phyloP scores from a whole-genome alignment of 257 asterid species.

The Nyctanthes arbortristis region DNA sequence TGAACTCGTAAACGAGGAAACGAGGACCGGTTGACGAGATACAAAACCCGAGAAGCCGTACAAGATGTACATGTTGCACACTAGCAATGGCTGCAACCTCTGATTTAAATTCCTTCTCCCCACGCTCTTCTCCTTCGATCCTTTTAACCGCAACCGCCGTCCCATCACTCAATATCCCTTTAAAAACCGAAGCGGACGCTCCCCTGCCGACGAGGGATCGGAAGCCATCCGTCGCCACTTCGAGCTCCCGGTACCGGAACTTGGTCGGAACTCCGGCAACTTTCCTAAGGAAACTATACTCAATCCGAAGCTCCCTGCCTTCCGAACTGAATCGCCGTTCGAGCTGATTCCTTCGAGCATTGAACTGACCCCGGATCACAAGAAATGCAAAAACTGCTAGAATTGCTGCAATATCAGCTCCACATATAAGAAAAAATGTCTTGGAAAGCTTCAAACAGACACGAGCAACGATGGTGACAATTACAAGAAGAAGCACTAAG shows the following conservation, averaged over 20 bases:
- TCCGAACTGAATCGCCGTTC: slow-evolving; percentile 51
- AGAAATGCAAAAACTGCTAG: slow-evolving; percentile 35
- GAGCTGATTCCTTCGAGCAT: slow-evolving; percentile 34
- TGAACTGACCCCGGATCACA: slow-evolving; percentile 41
- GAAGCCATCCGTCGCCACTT: slow-evolving; percentile 69
- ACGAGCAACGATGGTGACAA: slow-evolving; percentile 47
- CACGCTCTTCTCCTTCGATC: slow-evolving; percentile 70
- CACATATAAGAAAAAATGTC: slow-evolving; percentile 54
- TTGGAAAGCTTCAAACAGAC: slow-evolving; percentile 41
- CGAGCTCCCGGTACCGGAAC: slow-evolving; percentile 69
- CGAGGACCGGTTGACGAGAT: slow-evolving; percentile 51
- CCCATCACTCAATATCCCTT: slow-evolving; percentile 65
- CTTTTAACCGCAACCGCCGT: slow-evolving; percentile 65
- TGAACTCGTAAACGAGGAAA: slow-evolving; percentile 57
- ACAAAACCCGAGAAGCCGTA: slow-evolving; percentile 66
- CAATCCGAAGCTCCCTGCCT: slow-evolving; percentile 72
- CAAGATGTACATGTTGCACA: slow-evolving; percentile 79
- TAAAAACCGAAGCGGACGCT: slow-evolving; percentile 63
- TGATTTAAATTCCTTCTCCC: slow-evolving; percentile 62
- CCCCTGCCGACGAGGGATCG: slow-evolving; percentile 59
- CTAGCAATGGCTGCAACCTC: slow-evolving; percentile 84
- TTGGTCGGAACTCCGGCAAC: slow-evolving; percentile 79
- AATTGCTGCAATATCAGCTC: slow-evolving; percentile 63
- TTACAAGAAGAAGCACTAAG: slow-evolving; percentile 36
- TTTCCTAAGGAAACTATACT: slow-evolving; percentile 77